Percentiles rank a stretch among this genome's conserved stretches.
These are phyloP conservation scores for Kockiozyma suomiensis DNA, from an alignment of 805 yeast genomes.

Conservation along the genomic window DNA sequence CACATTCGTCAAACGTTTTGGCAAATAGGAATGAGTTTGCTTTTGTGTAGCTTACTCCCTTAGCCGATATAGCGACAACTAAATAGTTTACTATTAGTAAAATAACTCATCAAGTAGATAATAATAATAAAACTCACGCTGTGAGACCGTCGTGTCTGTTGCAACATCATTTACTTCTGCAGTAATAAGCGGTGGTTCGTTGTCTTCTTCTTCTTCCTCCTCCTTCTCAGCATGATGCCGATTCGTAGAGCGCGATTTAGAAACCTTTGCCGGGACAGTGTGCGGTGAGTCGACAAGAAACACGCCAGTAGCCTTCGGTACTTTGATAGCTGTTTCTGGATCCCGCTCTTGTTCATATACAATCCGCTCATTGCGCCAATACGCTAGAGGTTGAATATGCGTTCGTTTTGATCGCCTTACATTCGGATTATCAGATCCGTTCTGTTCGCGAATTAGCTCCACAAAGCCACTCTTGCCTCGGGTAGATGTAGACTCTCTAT, in stretches of 20 bases:
- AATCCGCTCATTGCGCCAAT: conserved; percentile 80
- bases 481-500: neutral
- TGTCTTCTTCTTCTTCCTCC: conserved; percentile 14
- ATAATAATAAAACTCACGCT: conserved; percentile 3
- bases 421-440: neutral
- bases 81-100: neutral
- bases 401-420: conserved; percentile 65
- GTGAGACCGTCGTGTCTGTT: neutral
- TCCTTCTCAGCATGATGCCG: conserved; percentile 5
- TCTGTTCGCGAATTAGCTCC: conserved; percentile 1
- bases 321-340: conserved; percentile 26
- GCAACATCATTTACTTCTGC: conserved; percentile 22
- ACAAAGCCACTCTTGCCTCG: conserved; percentile 8
- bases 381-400: conserved; percentile 71
- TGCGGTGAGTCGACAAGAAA: conserved; percentile 36
- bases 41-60: conserved; percentile 20
- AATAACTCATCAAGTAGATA: neutral
- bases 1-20: conserved; percentile 34
- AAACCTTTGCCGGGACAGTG: conserved; percentile 43
- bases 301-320: conserved; percentile 40
- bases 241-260: neutral
- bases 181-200: conserved; percentile 23
- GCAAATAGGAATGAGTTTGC: conserved; percentile 26
- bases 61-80: conserved; percentile 31
- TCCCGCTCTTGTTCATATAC: conserved; percentile 51